Evolutionary conservation across 2,329 filamentous ascomycete genomes (phyloP).

Genomic region (Talaromyces sp.): DNA sequence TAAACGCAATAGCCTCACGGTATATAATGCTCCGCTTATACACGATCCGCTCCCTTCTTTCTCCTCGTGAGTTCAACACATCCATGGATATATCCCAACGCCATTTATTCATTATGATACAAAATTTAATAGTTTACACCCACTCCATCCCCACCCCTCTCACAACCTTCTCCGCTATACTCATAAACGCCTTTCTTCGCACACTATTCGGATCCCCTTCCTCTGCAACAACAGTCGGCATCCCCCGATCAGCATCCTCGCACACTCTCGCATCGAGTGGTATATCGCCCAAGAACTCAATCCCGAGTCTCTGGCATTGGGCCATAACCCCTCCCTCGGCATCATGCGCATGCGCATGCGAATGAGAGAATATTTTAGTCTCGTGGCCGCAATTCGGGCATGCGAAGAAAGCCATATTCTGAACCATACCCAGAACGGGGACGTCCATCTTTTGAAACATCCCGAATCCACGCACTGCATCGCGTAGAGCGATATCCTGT

Average conservation of each 20-base stretch:
- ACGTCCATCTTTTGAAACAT: slow-evolving; percentile 87
- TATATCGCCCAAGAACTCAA: slow-evolving; percentile 83
- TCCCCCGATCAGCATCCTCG: slow-evolving; percentile 79
- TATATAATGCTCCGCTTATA: background rate
- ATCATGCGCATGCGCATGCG: slow-evolving; percentile 20
- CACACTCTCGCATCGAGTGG: slow-evolving; percentile 84
- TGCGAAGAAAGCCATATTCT: slow-evolving; percentile 84
- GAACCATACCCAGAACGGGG: slow-evolving; percentile 76
- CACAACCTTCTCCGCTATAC: slow-evolving; percentile 60
- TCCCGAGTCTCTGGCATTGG: slow-evolving; percentile 67
- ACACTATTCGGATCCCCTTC: slow-evolving; percentile 61
- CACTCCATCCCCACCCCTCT: slow-evolving; percentile 44
- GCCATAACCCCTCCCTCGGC: slow-evolving; percentile 59
- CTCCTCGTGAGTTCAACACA: background rate
- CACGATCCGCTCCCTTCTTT: background rate
- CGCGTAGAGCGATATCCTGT: slow-evolving; percentile 86
- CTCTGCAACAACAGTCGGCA: slow-evolving; percentile 85
- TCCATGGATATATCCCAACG: background rate
- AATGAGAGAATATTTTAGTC: slow-evolving; percentile 68
- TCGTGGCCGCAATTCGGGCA: slow-evolving; percentile 75
- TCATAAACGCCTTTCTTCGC: slow-evolving; percentile 67
- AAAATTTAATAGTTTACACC: slow-evolving; percentile 22
- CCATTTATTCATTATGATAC: background rate
- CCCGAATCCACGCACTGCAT: slow-evolving; percentile 85
- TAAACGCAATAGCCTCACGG: background rate